phyloP scores from a whole-genome alignment of 2,329 filamentous ascomycete species.

The Acephala macrosclerotiorum region DNA sequence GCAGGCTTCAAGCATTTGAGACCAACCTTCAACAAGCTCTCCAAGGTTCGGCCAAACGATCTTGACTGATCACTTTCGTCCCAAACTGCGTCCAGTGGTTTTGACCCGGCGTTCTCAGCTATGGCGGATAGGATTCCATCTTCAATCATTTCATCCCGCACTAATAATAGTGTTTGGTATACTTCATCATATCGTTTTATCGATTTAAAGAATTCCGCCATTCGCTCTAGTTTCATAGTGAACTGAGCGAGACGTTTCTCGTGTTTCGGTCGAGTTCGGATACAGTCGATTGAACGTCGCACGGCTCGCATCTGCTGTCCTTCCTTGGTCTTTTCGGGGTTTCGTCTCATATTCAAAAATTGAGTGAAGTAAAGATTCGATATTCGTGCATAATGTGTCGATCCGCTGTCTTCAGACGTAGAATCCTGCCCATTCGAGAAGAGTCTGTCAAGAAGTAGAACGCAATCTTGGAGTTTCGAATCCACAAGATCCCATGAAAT shows the following conservation, averaged over 20 bases:
- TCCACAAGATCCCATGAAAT: conserved; percentile 64
- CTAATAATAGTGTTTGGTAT: conserved; percentile 62
- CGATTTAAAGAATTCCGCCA: conserved; percentile 66
- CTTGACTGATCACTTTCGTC: conserved; percentile 55
- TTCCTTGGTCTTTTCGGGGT: conserved; percentile 50
- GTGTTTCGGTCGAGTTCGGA: conserved; percentile 59
- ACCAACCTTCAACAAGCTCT: conserved; percentile 66
- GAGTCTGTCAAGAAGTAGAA: conserved; percentile 60
- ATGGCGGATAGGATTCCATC: conserved; percentile 63
- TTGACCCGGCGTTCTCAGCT: conserved; percentile 55
- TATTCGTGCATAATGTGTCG: conserved; percentile 68
- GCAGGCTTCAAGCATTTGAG: conserved; percentile 64
- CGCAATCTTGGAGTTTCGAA: conserved; percentile 62
- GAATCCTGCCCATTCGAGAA: background rate
- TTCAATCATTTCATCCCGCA: conserved; percentile 68
- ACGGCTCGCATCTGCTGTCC: conserved; percentile 61
- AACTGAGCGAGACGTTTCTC: conserved; percentile 69
- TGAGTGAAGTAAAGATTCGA: conserved; percentile 76
- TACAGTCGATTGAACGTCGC: conserved; percentile 67
- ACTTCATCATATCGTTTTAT: conserved; percentile 63
- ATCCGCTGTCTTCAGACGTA: conserved; percentile 21
- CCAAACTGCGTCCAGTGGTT: conserved; percentile 62
- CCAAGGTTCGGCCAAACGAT: conserved; percentile 64
- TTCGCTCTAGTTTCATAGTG: conserved; percentile 69
- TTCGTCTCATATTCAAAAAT: conserved; percentile 59